Evolutionary conservation across 2,329 filamentous ascomycete species (phyloP).

Genomic region (Passalora sequoiae): DNA sequence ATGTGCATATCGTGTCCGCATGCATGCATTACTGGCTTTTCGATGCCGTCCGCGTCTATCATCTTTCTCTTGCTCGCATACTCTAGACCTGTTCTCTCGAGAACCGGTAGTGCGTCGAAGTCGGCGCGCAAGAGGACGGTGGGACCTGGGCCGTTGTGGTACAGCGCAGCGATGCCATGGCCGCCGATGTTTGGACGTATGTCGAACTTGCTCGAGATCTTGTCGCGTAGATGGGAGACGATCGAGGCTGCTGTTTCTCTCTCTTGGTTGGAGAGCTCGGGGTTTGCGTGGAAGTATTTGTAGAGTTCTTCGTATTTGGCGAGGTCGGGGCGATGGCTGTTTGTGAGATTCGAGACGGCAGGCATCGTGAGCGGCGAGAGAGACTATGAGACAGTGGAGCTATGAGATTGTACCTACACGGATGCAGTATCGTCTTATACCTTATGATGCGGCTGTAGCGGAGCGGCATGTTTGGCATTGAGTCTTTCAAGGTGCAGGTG

Average conservation of each 20-base stretch:
- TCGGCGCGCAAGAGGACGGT: slow-evolving; percentile 58
- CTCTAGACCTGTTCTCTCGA: slow-evolving; percentile 50
- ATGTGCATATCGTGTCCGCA: slow-evolving; percentile 66
- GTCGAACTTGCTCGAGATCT: slow-evolving; percentile 36
- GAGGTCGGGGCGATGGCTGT: slow-evolving; percentile 38
- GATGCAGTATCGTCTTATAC: too few species aligned
- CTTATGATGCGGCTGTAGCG: background rate
- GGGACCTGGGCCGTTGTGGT: slow-evolving; percentile 52
- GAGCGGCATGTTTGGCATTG: background rate
- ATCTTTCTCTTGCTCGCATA: slow-evolving; percentile 50
- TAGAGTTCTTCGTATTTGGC: slow-evolving; percentile 51
- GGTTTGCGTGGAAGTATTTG: slow-evolving; percentile 55
- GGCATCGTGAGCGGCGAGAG: slow-evolving; percentile 14
- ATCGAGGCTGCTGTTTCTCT: slow-evolving; percentile 48
- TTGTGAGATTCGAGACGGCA: slow-evolving; percentile 23
- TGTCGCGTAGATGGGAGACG: slow-evolving; percentile 37
- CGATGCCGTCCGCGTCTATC: slow-evolving; percentile 43
- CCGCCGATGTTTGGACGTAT: slow-evolving; percentile 54
- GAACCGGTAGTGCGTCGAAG: slow-evolving; percentile 57
- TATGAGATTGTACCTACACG: slow-evolving; percentile 10
- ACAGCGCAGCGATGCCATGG: slow-evolving; percentile 53
- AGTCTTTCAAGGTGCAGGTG: background rate
- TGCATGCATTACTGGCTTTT: slow-evolving; percentile 60
- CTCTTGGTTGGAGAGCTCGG: slow-evolving; percentile 57
- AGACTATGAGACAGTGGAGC: background rate